Conservation (phyloP, 345 rosid genomes). For the Populus nigra region DNA sequence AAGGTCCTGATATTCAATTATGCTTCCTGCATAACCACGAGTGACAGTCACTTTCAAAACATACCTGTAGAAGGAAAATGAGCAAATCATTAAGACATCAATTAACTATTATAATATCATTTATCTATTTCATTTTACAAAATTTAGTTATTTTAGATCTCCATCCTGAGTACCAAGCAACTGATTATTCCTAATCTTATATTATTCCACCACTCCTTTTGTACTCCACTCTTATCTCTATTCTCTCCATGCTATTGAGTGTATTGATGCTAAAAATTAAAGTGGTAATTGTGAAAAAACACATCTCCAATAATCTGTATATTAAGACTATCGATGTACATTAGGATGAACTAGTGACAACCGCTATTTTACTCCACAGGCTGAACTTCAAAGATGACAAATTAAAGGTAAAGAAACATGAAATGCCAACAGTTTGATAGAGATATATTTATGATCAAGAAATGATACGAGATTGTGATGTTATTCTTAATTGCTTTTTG, state of each 20-base stretch:
- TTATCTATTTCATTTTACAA: background rate
- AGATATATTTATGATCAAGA: background rate
- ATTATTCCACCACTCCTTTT: background rate
- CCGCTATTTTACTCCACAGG: background rate
- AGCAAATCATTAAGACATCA: constrained; percentile 1
- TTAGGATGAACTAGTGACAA: background rate
- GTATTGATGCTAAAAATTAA: background rate
- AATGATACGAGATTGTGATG: background rate
- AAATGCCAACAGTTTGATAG: background rate
- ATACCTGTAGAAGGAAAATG: constrained; percentile 55
- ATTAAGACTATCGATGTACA: background rate
- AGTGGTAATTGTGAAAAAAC: background rate
- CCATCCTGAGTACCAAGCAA: background rate
- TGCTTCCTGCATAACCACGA: constrained; percentile 92
- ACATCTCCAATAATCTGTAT: background rate
- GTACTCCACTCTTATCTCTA: background rate
- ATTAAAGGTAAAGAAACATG: background rate
- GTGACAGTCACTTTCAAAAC: constrained; percentile 85
- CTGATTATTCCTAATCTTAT: background rate
- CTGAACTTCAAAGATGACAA: background rate
- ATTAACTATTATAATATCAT: background rate
- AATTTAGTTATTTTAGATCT: background rate
- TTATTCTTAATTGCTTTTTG: background rate
- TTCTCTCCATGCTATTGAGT: background rate
- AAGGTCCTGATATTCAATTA: constrained; percentile 88